phyloP scores from a whole-genome alignment of 805 yeast genomes.

The Hanseniaspora jakobsenii region DNA sequence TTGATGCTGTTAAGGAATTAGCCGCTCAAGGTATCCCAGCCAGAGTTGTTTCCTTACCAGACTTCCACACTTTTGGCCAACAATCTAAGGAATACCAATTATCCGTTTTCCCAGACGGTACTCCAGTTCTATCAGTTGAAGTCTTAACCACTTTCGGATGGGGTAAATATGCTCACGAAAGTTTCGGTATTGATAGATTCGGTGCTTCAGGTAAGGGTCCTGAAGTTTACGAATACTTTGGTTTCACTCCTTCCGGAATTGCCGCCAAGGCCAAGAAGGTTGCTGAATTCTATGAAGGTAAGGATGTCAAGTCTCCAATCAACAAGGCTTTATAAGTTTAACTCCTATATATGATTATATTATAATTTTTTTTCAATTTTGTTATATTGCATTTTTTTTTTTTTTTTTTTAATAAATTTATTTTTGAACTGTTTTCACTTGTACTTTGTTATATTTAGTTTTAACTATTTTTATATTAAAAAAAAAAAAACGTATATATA shows the following conservation, averaged over 20 bases:
- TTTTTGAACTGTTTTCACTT: too few relatives aligned
- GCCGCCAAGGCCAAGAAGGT: conserved; percentile 75
- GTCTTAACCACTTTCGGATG: conserved; percentile 86
- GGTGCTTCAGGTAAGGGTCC: conserved; percentile 91
- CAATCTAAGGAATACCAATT: conserved; percentile 73
- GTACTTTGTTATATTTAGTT: too few relatives aligned
- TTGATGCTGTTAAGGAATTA: conserved; percentile 70
- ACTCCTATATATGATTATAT: too few relatives aligned
- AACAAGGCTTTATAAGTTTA: conserved; percentile 54
- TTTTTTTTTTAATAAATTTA: too few relatives aligned
- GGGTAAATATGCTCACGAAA: conserved; percentile 92
- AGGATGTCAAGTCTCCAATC: conserved; percentile 60
- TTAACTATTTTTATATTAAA: too few relatives aligned
- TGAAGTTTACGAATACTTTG: conserved; percentile 73
- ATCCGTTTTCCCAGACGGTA: conserved; percentile 86
- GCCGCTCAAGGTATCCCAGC: conserved; percentile 56
- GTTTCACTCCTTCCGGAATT: conserved; percentile 85
- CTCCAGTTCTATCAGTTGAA: conserved; percentile 88
- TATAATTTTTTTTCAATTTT: too few relatives aligned
- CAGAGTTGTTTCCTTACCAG: conserved; percentile 84
- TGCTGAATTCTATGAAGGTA: conserved; percentile 71
- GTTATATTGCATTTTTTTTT: too few relatives aligned
- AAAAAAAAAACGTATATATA: too few relatives aligned
- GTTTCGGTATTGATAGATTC: conserved; percentile 87
- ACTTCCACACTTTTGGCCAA: conserved; percentile 75